Base-by-base conservation (phyloP, 139 green algal genomes). In the Auxenochlorella protothecoides region DNA sequence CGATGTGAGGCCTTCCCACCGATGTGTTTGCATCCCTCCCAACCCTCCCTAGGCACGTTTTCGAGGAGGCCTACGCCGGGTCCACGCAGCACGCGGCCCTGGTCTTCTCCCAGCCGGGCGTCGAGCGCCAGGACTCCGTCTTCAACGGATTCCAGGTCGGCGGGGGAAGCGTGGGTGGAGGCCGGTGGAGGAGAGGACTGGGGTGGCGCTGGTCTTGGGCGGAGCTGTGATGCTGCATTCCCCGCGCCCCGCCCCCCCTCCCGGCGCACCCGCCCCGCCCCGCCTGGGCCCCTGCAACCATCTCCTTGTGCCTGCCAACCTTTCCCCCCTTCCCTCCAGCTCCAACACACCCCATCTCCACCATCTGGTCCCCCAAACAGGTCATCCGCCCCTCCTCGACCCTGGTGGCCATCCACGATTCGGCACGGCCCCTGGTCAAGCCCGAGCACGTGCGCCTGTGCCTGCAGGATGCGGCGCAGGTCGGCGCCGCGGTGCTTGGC, bases 401-500 rank as follows among this genome's bases (percentile, higher is more conserved):
- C n/a, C 82, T 99, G 3, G 91, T 97, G 5, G 90, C 90, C 5
- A 84, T 99, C 10, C 94, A 99, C 79, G 94, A 99, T 80, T 97
- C 92, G 9, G 94, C 94, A 4, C 83, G 94, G 15, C 94, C 94
- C 7, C 78, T 98, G 11, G 72, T 97, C 5, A 89, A 73, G 0
- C 10, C 83, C 6, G 78, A 80, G 7, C 91, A 97, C 67, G 82
- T 83, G 4, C 14, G 57, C 2, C 8, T 13, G 5, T 89, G 87
- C 68, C 70, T 82, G 55, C 12, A 15, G 11, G 83, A 88, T 59
- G 83, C 72, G 1, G 61, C 79, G 14, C 77, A 85, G 74, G 70
- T 90, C 2, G 95, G 95, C 53, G 95, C 95, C 51, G 95, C 95
- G 57, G 95, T 99, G 66, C 82, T 99, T 67, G 95, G 88, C 4